Conservation (phyloP, 768 basidiomycete species). For the Psilocybe azurescens region DNA sequence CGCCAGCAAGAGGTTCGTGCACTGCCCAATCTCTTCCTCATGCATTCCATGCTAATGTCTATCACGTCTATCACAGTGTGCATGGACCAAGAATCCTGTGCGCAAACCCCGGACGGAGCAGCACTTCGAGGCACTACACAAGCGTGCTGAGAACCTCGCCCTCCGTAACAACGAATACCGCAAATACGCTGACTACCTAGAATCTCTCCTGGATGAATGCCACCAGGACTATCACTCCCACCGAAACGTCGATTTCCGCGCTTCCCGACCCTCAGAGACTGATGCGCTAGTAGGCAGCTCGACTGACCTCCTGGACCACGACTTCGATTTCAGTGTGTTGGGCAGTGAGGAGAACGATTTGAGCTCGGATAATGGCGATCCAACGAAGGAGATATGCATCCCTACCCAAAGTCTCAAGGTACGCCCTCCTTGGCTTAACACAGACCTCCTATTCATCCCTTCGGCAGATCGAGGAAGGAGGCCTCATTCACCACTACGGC, state of each 20-base stretch:
- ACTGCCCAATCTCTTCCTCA: not conserved
- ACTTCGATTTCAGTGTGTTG: constrained; percentile 19
- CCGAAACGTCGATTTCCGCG: constrained; percentile 24
- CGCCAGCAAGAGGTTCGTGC: constrained; percentile 43
- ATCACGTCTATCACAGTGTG: constrained; percentile 35
- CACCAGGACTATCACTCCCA: constrained; percentile 36
- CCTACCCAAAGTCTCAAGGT: constrained; percentile 47
- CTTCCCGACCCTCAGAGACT: constrained; percentile 24
- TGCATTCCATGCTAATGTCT: not conserved
- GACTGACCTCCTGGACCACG: constrained; percentile 21
- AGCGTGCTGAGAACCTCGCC: constrained; percentile 42
- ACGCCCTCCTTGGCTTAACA: constrained; percentile 12
- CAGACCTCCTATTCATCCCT: not conserved
- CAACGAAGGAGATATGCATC: constrained; percentile 42
- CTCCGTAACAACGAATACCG: constrained; percentile 42
- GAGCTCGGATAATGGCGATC: constrained; percentile 26
- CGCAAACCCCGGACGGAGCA: constrained; percentile 50
- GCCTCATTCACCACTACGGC: constrained; percentile 38
- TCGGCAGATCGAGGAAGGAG: constrained; percentile 43
- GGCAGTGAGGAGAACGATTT: constrained; percentile 27
- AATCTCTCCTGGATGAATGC: constrained; percentile 48
- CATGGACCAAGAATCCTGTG: constrained; percentile 46
- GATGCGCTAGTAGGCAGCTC: constrained; percentile 20
- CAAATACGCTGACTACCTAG: constrained; percentile 45
- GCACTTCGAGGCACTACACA: constrained; percentile 49